A percentile compares a stretch with the other conserved stretches of the same genome.
phyloP scores from a whole-genome alignment of 1,284 basidiomycete species.

The Boletus nobilissimus region DNA sequence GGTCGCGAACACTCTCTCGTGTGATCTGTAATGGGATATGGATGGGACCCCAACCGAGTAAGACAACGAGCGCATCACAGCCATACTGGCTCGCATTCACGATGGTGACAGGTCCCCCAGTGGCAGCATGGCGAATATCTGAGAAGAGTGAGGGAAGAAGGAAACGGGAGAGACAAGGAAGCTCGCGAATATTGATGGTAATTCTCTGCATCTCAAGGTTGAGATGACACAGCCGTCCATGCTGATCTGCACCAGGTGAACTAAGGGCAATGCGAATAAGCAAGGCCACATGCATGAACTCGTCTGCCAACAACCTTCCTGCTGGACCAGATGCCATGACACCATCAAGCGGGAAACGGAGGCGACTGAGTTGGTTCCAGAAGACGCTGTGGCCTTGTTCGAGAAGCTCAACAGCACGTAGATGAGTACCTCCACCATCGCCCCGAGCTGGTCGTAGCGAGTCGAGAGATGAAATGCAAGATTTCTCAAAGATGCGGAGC shows the following conservation, averaged over 20 bases:
- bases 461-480: no score
- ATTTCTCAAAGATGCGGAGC: no score
- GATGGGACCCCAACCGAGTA: not conserved
- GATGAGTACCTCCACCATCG: no score
- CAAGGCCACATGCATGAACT: no score
- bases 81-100: not conserved
- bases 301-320: no score
- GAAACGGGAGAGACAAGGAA: not conserved
- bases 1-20: not conserved
- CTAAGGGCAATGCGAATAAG: no score
- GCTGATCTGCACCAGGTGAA: not conserved
- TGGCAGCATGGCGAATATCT: not conserved
- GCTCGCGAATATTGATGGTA: not conserved
- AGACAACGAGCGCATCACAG: not conserved
- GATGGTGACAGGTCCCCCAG: not conserved
- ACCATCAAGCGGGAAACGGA: no score
- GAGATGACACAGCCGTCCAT: not conserved
- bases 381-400: no score
- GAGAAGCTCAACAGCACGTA: no score
- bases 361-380: no score
- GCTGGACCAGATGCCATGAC: no score
- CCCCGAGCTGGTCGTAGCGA: no score
- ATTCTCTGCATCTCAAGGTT: not conserved
- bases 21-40: not conserved
- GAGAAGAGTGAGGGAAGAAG: not conserved